phyloP scores from a whole-genome alignment of 176 grass and related monocot species.

The Lolium multiflorum region DNA sequence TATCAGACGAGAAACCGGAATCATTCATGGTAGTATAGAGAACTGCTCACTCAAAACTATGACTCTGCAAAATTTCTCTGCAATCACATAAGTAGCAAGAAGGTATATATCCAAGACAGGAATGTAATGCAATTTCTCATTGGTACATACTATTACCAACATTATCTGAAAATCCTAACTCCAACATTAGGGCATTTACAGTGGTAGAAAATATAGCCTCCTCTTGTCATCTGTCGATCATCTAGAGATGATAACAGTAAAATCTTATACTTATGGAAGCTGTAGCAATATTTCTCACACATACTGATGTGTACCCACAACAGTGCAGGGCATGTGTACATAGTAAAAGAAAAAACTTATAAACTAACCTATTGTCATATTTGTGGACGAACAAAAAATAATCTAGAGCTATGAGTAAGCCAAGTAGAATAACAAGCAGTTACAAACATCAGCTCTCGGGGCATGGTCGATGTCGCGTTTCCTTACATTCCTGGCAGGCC shows the following conservation, averaged over 20 bases:
- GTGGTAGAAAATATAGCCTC: background rate
- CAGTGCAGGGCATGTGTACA: background rate
- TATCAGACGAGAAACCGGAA: constrained; percentile 20
- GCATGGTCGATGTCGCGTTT: no score
- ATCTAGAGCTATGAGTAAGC: background rate
- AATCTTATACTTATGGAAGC: background rate
- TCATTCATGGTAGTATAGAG: background rate
- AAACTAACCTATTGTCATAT: background rate
- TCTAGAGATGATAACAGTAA: constrained; percentile 3
- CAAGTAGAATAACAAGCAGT: constrained; percentile 5
- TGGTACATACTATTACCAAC: background rate
- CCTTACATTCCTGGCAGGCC: no score
- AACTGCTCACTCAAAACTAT: constrained; percentile 6
- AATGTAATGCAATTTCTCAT: no score
- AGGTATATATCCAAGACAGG: background rate
- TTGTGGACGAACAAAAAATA: constrained; percentile 23
- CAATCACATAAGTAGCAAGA: constrained; percentile 4
- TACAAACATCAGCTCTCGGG: constrained; percentile 54
- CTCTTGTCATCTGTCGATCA: background rate
- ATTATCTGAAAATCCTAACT: background rate
- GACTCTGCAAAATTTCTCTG: background rate
- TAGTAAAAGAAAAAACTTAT: background rate
- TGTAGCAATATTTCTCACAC: background rate
- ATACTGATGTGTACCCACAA: background rate
- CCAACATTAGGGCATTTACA: background rate